phyloP scores from a whole-genome alignment of 2,329 filamentous ascomycete genomes.

The Rhynchosporium secalis region DNA sequence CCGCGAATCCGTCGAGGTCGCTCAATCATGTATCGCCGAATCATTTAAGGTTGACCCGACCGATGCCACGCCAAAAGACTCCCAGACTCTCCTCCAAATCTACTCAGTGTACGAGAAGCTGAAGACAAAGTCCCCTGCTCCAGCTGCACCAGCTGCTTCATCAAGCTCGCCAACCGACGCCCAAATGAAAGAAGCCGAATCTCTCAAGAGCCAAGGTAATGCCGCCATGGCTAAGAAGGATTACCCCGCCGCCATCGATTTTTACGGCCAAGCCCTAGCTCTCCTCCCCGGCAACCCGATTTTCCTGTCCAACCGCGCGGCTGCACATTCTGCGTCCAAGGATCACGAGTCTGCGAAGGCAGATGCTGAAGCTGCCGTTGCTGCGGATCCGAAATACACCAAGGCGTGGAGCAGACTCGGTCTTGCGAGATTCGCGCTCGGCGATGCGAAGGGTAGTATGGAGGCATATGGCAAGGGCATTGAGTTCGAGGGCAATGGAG shows the following conservation, averaged over 20 bases:
- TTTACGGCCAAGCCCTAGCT: slow-evolving; percentile 84
- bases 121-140: slow-evolving; percentile 53
- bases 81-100: slow-evolving; percentile 85
- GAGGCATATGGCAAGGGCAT: slow-evolving; percentile 94
- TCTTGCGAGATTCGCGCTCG: slow-evolving; percentile 86
- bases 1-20: slow-evolving; percentile 90
- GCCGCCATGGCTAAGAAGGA: slow-evolving; percentile 94
- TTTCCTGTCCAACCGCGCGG: slow-evolving; percentile 96
- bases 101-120: slow-evolving; percentile 97
- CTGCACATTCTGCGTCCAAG: slow-evolving; percentile 81
- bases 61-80: slow-evolving; percentile 76
- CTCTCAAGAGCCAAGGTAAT: slow-evolving; percentile 87
- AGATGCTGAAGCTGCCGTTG: slow-evolving; percentile 89
- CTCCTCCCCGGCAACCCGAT: slow-evolving; percentile 86
- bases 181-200: slow-evolving; percentile 79
- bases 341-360: slow-evolving; percentile 81
- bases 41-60: slow-evolving; percentile 92
- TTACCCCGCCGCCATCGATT: slow-evolving; percentile 76
- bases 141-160: slow-evolving; percentile 42
- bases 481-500: slow-evolving; percentile 88
- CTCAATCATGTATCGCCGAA: slow-evolving; percentile 90
- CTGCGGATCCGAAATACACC: slow-evolving; percentile 87
- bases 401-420: slow-evolving; percentile 96
- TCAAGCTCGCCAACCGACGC: slow-evolving; percentile 43
- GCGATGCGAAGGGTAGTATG: slow-evolving; percentile 87